Conservation (phyloP, 1,284 basidiomycete genomes). For the Athelia sp. region DNA sequence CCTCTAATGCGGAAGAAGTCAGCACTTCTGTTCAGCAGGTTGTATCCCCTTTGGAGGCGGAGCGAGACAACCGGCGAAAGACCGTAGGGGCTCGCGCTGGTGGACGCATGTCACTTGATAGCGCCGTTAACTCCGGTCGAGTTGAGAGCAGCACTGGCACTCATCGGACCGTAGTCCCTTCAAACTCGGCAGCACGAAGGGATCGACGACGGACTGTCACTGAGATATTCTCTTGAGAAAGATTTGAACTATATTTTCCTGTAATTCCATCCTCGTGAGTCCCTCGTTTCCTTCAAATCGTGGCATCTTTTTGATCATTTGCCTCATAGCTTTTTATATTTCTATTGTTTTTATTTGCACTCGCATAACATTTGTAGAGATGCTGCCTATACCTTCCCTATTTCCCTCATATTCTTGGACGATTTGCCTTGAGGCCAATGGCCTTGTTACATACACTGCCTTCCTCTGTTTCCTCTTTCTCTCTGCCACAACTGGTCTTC, state of each 20-base stretch:
- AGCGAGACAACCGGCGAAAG: background rate
- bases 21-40: background rate
- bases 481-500: no score
- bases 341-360: slow-evolving; percentile 1
- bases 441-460: no score
- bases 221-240: background rate
- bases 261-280: background rate
- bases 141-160: background rate
- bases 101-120: background rate
- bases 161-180: background rate
- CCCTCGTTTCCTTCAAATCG: no score
- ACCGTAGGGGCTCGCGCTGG: background rate
- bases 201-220: slow-evolving; percentile 1
- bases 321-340: background rate
- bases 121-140: background rate
- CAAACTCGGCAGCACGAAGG: slow-evolving; percentile 1
- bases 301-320: background rate
- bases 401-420: background rate
- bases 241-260: background rate
- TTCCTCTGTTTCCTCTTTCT: no score
- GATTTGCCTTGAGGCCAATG: slow-evolving; percentile 1
- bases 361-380: background rate
- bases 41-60: background rate
- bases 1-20: slow-evolving; percentile 5
- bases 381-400: background rate